phyloP scores from a whole-genome alignment of 352 stramenopile genomes.

The Blastocystis sp. region DNA sequence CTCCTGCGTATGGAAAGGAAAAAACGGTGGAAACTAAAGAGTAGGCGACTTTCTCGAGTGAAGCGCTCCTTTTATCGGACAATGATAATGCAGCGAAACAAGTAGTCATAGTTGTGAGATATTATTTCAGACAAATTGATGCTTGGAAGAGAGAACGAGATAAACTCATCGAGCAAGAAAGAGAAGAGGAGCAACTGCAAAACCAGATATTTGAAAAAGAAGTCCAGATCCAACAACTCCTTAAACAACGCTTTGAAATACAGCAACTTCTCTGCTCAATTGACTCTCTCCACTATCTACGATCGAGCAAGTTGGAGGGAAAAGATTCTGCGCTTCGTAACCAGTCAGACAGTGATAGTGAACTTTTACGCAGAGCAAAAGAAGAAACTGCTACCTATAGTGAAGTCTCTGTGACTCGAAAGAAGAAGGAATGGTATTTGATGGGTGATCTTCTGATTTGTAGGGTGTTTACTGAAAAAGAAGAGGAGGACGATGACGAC shows the following conservation, averaged over 20 bases:
- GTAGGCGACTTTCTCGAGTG: background rate
- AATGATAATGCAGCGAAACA: slow-evolving; percentile 39
- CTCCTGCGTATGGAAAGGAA: slow-evolving; percentile 14
- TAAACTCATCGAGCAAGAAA: slow-evolving; percentile 14
- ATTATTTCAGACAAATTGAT: slow-evolving; percentile 33
- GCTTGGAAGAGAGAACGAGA: slow-evolving; percentile 10
- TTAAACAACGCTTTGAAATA: background rate
- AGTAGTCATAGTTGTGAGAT: background rate
- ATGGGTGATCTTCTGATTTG: background rate
- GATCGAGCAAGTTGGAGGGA: background rate
- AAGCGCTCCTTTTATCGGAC: background rate
- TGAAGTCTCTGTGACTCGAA: background rate
- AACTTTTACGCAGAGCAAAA: background rate
- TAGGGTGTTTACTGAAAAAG: slow-evolving; percentile 10
- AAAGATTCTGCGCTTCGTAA: background rate
- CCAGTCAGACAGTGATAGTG: background rate
- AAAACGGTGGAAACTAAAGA: slow-evolving; percentile 35
- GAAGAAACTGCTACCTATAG: slow-evolving; percentile 2
- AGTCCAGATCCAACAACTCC: background rate
- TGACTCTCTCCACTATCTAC: background rate
- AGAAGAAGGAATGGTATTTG: slow-evolving; percentile 6
- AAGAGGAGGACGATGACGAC: slow-evolving; percentile 24
- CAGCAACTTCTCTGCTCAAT: slow-evolving; percentile 23
- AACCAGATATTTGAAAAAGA: slow-evolving; percentile 20
- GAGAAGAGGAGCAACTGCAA: background rate